Base-by-base conservation (phyloP, 495 filamentous ascomycete genomes). In the Tirmania nivea region DNA sequence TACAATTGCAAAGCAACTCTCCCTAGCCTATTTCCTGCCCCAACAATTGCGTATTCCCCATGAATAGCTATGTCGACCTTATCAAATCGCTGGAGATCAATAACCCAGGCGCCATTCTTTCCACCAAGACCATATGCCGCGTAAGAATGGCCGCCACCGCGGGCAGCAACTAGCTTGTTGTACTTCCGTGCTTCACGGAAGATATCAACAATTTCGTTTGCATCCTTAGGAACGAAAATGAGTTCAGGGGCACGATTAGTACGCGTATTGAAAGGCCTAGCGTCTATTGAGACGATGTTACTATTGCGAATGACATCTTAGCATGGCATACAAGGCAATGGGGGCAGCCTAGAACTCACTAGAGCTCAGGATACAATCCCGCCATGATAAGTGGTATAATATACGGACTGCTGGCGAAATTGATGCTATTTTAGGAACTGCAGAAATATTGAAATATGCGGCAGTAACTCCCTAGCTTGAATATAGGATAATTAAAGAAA, bases 101-200 rank as follows among this genome's bases (percentile, higher is more conserved):
- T 70, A 60, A 77, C 70, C 35, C 80, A 65, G 25, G 68, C 71
- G 12, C 77, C 76, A 60, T 76, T 66, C 12, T 67, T 60, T 12
- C 75, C 73, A 34, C 76, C 74, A 51, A 63, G 63, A 19, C 69
- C 67, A 58, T 74, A 75, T 4, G 75, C 78, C 1, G 70, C 78
- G 66, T 81, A 86, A 11, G 78, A 83, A 61, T 87, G 84, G 1
- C 84, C 84, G 12, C 84, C 84, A 39, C 75, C 77, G 58, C 73
- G 76, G 10, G 81, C 70, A 57, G 83, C 80, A 20, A 86, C 79
- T 58, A 79, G 36, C 36, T 42, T 42, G 10, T 42, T 42, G 10
- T 42, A n/a, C n/a, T n/a, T 42, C 36, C n/a, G 9, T 42, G 36
- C 36, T 42, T 42, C 36, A n/a, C 36, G 36, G 36, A 42, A n/a